phyloP scores from a whole-genome alignment of 2,329 filamentous ascomycete genomes.

The Trichoderma arundinaceum region DNA sequence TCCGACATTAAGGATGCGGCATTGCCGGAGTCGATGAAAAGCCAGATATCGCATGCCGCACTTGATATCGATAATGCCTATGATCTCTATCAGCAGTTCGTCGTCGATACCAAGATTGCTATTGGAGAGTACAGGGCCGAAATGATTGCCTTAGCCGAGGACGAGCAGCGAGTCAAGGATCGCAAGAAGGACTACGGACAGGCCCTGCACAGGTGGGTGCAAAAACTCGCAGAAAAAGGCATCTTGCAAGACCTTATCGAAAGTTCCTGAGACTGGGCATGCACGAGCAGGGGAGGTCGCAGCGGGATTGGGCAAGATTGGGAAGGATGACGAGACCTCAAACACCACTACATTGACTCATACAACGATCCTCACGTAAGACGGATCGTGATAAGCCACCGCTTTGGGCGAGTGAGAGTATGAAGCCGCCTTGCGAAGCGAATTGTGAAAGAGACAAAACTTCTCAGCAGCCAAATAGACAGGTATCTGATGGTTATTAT shows the following conservation, averaged over 20 bases:
- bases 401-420: too few relatives aligned
- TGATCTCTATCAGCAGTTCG: conserved; percentile 48
- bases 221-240: conserved; percentile 70
- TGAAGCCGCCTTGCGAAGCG: neutral
- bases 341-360: neutral
- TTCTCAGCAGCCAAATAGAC: neutral
- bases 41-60: conserved; percentile 30
- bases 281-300: neutral
- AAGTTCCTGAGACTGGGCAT: conserved; percentile 15
- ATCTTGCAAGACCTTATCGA: conserved; percentile 55
- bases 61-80: conserved; percentile 40
- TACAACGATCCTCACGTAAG: neutral
- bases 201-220: conserved; percentile 71
- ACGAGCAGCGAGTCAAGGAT: conserved; percentile 58
- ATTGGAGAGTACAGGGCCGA: conserved; percentile 57
- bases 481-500: conserved; percentile 9
- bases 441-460: neutral
- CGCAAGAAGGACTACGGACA: conserved; percentile 72
- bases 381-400: neutral
- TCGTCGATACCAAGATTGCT: conserved; percentile 49
- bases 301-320: neutral
- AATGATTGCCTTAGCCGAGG: conserved; percentile 50
- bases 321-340: neutral
- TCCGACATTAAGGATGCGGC: conserved; percentile 37
- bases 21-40: conserved; percentile 33